A percentile compares a stretch with the other conserved stretches of the same genome.
phyloP scores from a whole-genome alignment of 2,329 filamentous ascomycete species.

The Trematosphaeria pertusa region DNA sequence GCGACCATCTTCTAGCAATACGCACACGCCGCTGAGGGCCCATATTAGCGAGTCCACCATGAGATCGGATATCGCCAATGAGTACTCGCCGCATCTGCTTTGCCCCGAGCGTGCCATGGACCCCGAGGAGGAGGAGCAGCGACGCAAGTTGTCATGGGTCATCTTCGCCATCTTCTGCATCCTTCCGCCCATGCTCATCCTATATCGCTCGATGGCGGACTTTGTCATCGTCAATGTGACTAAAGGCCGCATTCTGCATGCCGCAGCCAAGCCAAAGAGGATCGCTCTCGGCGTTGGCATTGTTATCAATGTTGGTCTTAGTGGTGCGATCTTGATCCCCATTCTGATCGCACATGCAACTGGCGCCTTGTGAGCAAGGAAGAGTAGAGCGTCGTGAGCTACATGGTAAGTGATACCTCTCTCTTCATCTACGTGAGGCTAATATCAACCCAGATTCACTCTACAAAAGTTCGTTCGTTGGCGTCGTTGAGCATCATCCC shows the following conservation, averaged over 20 bases:
- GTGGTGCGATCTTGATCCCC: conserved; percentile 32
- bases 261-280: conserved; percentile 37
- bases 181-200: conserved; percentile 44
- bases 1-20: conserved; percentile 42
- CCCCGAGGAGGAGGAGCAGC: conserved; percentile 33
- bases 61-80: conserved; percentile 20
- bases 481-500: no score
- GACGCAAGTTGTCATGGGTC: conserved; percentile 39
- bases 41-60: conserved; percentile 13
- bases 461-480: no score
- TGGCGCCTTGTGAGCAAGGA: conserved; percentile 8
- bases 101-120: conserved; percentile 33
- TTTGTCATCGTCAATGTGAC: conserved; percentile 37
- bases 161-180: conserved; percentile 43
- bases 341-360: conserved; percentile 20
- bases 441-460: no score
- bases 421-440: neutral
- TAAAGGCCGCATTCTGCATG: conserved; percentile 39
- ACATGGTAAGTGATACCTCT: conserved; percentile 1
- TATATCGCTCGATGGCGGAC: conserved; percentile 46
- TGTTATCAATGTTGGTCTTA: conserved; percentile 32
- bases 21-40: conserved; percentile 33
- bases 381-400: neutral
- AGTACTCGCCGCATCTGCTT: conserved; percentile 39
- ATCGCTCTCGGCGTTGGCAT: conserved; percentile 40